These are phyloP conservation scores for Agarophyton chilense DNA, from an alignment of 23 red algal species.

Conservation along the genomic window DNA sequence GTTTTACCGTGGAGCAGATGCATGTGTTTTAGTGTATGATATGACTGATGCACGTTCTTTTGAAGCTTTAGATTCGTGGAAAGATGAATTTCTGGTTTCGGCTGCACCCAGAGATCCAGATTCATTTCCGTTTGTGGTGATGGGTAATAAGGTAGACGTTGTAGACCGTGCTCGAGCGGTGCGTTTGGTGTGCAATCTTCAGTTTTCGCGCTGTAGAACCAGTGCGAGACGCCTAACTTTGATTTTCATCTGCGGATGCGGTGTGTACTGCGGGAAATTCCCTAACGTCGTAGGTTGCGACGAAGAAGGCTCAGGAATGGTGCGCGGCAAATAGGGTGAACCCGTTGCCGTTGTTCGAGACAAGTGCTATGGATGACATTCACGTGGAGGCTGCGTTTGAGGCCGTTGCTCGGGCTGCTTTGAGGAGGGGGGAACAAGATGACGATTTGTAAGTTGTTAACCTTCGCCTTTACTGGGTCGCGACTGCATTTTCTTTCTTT, in stretches of 20 bases:
- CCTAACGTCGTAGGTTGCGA: constrained; percentile 71
- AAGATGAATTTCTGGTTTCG: constrained; percentile 93
- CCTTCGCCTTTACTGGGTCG: background rate
- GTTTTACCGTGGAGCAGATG: constrained; percentile 99
- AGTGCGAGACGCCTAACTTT: background rate
- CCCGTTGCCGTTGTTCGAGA: constrained; percentile 89
- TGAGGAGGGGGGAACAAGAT: constrained; percentile 83
- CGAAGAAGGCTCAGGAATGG: constrained; percentile 81
- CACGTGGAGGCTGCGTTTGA: constrained; percentile 93
- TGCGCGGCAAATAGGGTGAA: constrained; percentile 74
- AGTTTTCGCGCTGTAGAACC: background rate
- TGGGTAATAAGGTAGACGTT: constrained; percentile 97
- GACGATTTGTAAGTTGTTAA: constrained; percentile 80
- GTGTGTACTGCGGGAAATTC: too few relatives aligned
- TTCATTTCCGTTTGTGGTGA: constrained; percentile 94
- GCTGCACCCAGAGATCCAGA: constrained; percentile 84
- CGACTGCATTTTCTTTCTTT: too few relatives aligned
- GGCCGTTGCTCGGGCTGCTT: constrained; percentile 73
- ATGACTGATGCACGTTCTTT: constrained; percentile 87
- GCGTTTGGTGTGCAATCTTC: background rate
- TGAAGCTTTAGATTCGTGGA: constrained; percentile 89
- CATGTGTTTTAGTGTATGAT: constrained; percentile 94
- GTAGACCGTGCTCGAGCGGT: constrained; percentile 60
- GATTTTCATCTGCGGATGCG: background rate
- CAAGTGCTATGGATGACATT: constrained; percentile 94